Evolutionary conservation across 2,329 filamentous ascomycete genomes (phyloP).

Genomic region (Alternaria sp.): DNA sequence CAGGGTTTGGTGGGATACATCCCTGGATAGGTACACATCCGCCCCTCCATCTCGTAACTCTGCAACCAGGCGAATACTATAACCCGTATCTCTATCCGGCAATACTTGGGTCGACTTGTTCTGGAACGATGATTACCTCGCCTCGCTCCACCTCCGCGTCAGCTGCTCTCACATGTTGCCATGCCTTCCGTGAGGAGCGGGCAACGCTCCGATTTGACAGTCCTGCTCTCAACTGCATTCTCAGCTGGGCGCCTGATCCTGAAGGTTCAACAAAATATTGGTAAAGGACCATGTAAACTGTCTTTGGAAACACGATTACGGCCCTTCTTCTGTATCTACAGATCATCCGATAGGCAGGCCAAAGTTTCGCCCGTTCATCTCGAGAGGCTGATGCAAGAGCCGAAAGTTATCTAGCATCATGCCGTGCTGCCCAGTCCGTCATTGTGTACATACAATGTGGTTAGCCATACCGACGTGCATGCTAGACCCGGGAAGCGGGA

Average conservation of each 20-base stretch:
- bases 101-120: constrained; percentile 12
- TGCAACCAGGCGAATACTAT: constrained; percentile 21
- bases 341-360: neutral
- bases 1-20: neutral
- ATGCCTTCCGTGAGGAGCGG: constrained; percentile 5
- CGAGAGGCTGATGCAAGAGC: constrained; percentile 18
- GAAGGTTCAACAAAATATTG: constrained; percentile 8
- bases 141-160: constrained; percentile 25
- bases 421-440: constrained; percentile 47
- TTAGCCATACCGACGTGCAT: constrained; percentile 27
- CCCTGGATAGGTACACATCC: constrained; percentile 3
- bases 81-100: constrained; percentile 21
- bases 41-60: constrained; percentile 5
- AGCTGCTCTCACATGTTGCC: constrained; percentile 21
- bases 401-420: constrained; percentile 26
- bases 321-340: neutral
- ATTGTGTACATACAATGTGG: constrained; percentile 15
- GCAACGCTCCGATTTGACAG: constrained; percentile 9
- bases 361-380: constrained; percentile 5
- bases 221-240: neutral
- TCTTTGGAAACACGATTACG: neutral
- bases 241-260: constrained; percentile 7
- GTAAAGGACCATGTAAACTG: neutral
- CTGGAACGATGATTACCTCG: constrained; percentile 24
- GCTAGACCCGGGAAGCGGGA: constrained; percentile 30